phyloP scores from a whole-genome alignment of 148 eudicot species.

The Nyssa sinensis region DNA sequence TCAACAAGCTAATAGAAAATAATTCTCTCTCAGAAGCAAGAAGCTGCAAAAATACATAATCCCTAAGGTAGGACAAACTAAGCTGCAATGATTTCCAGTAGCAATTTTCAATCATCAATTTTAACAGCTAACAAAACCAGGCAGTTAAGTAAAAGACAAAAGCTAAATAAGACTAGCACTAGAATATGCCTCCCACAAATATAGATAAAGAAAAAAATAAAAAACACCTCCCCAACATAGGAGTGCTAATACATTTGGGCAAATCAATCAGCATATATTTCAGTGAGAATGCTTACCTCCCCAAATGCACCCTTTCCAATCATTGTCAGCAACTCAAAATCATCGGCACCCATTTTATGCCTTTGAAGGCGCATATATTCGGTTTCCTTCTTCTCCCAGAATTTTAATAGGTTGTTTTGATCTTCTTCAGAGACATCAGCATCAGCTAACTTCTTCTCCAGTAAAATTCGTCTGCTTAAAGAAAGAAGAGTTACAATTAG shows the following conservation, averaged over 20 bases:
- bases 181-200: not conserved
- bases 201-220: not conserved
- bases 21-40: not conserved
- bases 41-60: not conserved
- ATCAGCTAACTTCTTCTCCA: constrained; percentile 94
- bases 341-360: constrained; percentile 98
- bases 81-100: not conserved
- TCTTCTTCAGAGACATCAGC: constrained; percentile 99
- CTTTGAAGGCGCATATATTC: constrained; percentile 99
- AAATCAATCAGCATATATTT: constrained; percentile 8
- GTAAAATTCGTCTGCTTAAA: constrained; percentile 66
- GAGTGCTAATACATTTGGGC: not conserved
- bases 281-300: constrained; percentile 57
- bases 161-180: not conserved
- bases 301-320: constrained; percentile 99
- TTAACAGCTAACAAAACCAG: not conserved
- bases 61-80: not conserved
- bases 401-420: constrained; percentile 79
- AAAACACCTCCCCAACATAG: not conserved
- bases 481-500: not conserved
- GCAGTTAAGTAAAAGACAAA: not conserved
- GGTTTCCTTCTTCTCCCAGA: constrained; percentile 95
- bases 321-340: constrained; percentile 94
- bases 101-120: not conserved
- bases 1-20: too few relatives aligned